phyloP scores from a whole-genome alignment of 495 filamentous ascomycete species.

The Saxophila tyrrhenica region DNA sequence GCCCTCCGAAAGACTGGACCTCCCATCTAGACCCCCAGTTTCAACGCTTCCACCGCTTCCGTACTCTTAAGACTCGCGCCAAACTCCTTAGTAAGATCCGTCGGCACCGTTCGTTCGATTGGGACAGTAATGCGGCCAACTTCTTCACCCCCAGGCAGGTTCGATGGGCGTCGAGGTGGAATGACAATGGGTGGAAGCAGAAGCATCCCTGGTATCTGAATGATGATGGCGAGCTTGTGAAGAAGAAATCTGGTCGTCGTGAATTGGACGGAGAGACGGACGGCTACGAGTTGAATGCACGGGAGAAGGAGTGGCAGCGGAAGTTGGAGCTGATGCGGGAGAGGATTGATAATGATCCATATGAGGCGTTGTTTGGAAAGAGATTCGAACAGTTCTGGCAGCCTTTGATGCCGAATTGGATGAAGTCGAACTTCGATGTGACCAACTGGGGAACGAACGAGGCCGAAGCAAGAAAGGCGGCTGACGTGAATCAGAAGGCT shows the following conservation, averaged over 20 bases:
- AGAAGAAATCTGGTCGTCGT: not conserved
- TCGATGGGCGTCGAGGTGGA: conserved; percentile 10
- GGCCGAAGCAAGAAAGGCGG: not conserved
- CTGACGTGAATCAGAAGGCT: too few species aligned
- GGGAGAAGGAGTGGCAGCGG: conserved; percentile 19
- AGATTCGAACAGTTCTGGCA: conserved; percentile 21
- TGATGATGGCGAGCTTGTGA: not conserved
- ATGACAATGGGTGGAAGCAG: not conserved
- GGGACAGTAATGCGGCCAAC: conserved; percentile 6
- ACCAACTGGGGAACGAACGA: too few species aligned
- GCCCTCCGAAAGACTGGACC: conserved; percentile 2
- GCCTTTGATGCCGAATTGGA: conserved; percentile 19
- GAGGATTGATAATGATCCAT: conserved; percentile 17
- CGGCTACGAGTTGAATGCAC: conserved; percentile 9
- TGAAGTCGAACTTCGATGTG: conserved; percentile 18
- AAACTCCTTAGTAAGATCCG: conserved; percentile 11
- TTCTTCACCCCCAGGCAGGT: conserved; percentile 18
- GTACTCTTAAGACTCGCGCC: conserved; percentile 14
- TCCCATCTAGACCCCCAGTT: conserved; percentile 13
- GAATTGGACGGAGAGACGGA: not conserved
- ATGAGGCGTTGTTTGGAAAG: conserved; percentile 19
- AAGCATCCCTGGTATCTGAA: not conserved
- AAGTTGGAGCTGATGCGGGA: conserved; percentile 20
- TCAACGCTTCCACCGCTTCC: conserved; percentile 9
- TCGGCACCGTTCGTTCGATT: conserved; percentile 10